Evolutionary conservation across 1,139 yeast species (phyloP).

Genomic region (Pichia inconspicua): DNA sequence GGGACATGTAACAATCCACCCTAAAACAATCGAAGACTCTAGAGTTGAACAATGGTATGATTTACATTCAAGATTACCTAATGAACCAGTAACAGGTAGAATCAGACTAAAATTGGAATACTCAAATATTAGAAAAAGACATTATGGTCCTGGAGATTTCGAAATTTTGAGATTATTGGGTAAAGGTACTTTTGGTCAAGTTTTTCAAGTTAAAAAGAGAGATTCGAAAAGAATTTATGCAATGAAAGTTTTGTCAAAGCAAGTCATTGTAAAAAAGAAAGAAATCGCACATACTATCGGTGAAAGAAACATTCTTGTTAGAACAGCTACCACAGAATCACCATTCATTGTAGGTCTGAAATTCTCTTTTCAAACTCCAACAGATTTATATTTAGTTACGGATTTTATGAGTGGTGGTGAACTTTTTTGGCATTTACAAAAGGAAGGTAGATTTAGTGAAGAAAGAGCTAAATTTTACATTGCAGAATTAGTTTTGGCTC

Average conservation of each 20-base stretch:
- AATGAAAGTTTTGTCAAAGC: slow-evolving; percentile 91
- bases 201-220: slow-evolving; percentile 84
- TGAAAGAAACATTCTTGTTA: slow-evolving; percentile 85
- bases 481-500: slow-evolving; percentile 86
- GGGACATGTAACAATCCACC: slow-evolving; percentile 74
- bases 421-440: slow-evolving; percentile 93
- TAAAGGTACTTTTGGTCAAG: slow-evolving; percentile 96
- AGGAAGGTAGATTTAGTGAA: slow-evolving; percentile 88
- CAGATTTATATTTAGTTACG: slow-evolving; percentile 85
- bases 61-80: slow-evolving; percentile 64
- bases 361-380: slow-evolving; percentile 90
- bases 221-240: slow-evolving; percentile 90
- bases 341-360: slow-evolving; percentile 92
- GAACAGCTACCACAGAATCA: slow-evolving; percentile 74
- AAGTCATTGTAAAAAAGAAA: slow-evolving; percentile 90
- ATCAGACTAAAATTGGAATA: slow-evolving; percentile 70
- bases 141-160: slow-evolving; percentile 89
- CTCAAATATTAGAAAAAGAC: slow-evolving; percentile 59
- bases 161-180: slow-evolving; percentile 85
- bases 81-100: slow-evolving; percentile 72
- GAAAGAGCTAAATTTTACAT: slow-evolving; percentile 92
- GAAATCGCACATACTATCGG: slow-evolving; percentile 98
- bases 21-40: slow-evolving; percentile 45
- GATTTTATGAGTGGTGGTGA: slow-evolving; percentile 99
- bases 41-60: slow-evolving; percentile 61